These are phyloP conservation scores for Martiniozyma abietophila DNA, from an alignment of 805 yeast species.

Conservation along the genomic window DNA sequence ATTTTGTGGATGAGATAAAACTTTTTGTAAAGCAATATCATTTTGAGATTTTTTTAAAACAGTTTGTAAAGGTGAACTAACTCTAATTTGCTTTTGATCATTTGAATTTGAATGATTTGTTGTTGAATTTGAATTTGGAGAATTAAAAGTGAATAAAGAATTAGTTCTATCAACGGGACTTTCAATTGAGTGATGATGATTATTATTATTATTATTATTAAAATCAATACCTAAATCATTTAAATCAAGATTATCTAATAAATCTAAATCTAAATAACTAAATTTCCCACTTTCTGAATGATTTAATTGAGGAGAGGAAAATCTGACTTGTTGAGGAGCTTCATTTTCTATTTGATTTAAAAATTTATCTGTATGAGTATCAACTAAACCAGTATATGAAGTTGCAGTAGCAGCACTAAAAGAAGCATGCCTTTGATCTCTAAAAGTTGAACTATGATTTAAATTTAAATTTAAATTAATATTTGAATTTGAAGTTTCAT, in stretches of 20 bases:
- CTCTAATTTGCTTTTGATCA: neutral
- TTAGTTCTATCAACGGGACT: neutral
- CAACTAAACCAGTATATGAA: constrained; percentile 41
- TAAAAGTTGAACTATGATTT: constrained; percentile 12
- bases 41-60: neutral
- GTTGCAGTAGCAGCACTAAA: constrained; percentile 55
- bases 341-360: constrained; percentile 21
- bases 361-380: constrained; percentile 8
- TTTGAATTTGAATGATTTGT: neutral
- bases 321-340: constrained; percentile 64
- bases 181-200: neutral
- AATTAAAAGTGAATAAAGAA: too few species aligned
- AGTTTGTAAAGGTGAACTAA: neutral
- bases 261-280: constrained; percentile 26
- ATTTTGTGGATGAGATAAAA: constrained; percentile 13
- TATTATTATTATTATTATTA: constrained; percentile 5
- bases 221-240: constrained; percentile 18
- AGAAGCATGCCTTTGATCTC: constrained; percentile 42
- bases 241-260: constrained; percentile 18
- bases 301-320: constrained; percentile 64
- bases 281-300: constrained; percentile 24
- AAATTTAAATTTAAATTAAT: neutral
- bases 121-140: neutral
- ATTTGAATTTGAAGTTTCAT: neutral
- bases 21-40: constrained; percentile 9